Base-by-base conservation (phyloP, 371 early-diverging fungal species). In the Mucor irregularis region DNA sequence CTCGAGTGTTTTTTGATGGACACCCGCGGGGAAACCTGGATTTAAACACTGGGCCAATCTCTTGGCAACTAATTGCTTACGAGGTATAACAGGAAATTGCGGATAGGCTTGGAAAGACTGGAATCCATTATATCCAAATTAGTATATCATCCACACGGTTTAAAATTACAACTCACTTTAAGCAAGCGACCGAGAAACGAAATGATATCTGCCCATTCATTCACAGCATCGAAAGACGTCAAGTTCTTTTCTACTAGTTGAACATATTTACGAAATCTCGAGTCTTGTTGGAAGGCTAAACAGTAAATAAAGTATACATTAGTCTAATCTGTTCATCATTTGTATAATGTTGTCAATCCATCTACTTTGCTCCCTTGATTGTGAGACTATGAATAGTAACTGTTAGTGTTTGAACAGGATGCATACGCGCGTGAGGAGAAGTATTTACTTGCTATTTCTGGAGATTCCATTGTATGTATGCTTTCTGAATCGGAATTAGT, bases 11-110 rank as follows among this genome's bases (percentile, higher is more conserved):
- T 97, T 99, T 67, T 92, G 95, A 71, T 99, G 99, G 16, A 99
- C 98, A 17, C 99, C 99, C 21, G 97, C 90, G 8, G 99, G 99
- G n/a, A 99, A 80, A 14, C 94, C 95, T 11, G 98, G 99, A 67
- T 99, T 98, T 49, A 99, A 84, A 57, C 97, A 98, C 63, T 99
- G 99, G 0, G 96, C 97, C 30, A 99, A 78, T 19, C 99, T 87
- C 78, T 98, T 98, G 44, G 94, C 88, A 5, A 99, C 89, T 1
- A 91, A 76, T 22, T 90, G 82, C 62, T 94, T 94, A 35, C 86
- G 83, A 22, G 99, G 98, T 38, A 97, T 83, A 43, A 82, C 73
- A 5, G 83, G 69, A 60, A 87, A 92, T 61, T 89, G 84, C 19
- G 89, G 80, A 65, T 91, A 89, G 1, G 86, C 83, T 79, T 91